phyloP scores from a whole-genome alignment of 164 flowering plant species.

The Nymphaea colorata region DNA sequence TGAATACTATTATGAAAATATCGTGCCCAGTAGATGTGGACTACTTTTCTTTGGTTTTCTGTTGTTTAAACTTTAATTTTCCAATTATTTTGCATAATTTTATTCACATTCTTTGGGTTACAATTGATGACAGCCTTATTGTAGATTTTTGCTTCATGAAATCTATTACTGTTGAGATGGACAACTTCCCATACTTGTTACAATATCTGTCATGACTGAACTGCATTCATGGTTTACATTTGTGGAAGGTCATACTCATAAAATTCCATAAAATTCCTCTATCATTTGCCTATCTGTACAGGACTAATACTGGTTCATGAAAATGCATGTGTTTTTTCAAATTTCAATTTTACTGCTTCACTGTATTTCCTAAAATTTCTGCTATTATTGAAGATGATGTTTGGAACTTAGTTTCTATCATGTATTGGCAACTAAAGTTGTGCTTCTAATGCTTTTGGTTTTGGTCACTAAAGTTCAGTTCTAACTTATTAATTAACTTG shows the following conservation, averaged over 20 bases:
- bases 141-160: no score
- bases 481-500: conserved; percentile 3
- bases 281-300: background rate
- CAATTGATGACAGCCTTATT: background rate
- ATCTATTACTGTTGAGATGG: background rate
- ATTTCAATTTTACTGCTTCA: background rate
- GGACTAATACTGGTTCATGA: no score
- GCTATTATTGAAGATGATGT: background rate
- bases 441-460: background rate
- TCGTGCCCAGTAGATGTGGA: no score
- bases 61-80: no score
- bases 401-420: no score
- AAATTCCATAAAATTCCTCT: background rate
- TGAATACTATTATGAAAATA: no score
- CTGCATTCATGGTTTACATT: no score
- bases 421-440: no score
- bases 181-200: background rate
- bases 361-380: background rate
- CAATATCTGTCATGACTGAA: background rate
- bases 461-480: background rate
- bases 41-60: no score
- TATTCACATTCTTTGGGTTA: background rate
- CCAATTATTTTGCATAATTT: no score
- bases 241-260: no score
- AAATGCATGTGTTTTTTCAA: no score